Evolutionary conservation across 1,284 basidiomycete species (phyloP), one percentile per base, ranked within the genome.

Genomic region (Pseudomicrostroma phylloplanum): DNA sequence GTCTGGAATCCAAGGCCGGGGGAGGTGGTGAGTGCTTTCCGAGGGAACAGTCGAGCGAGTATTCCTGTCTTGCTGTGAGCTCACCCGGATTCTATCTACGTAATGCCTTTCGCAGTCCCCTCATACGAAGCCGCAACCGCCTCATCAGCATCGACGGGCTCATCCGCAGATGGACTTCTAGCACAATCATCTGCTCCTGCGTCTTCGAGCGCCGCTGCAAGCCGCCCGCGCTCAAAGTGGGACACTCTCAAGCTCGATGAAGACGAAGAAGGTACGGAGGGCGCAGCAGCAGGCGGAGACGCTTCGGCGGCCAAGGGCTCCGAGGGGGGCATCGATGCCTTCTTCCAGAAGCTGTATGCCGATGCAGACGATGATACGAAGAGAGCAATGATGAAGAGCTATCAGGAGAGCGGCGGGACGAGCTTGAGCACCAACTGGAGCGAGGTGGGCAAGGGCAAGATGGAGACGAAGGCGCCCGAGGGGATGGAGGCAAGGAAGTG

Each of bases 341-440:
- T 79, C 55, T 79, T 79, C 66, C 70, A 78, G 54, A 65, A 72
- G 54, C 65, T 79, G 21, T 79, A 77, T 56, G 71, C 73, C 15
- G 71, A 73, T 25, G 76, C 77, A 21, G 71, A 76, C 59, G 67
- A 69, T 40, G 76, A 79, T 43, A 78, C 77, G n/a, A 62, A 66
- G 15, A 60, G 70, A 13, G 77, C 77, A 15, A 79, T 79, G 77
- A 65, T 76, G 53, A 79, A 79, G 63, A 67, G 65, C 54, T 79
- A 73, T 67, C 67, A 70, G 58, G 77, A 79, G 56, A 70, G 67
- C 41, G 71, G 71, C 30, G 77, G 77, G 17, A 79, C 77, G 2
- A 64, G 73, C 1, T 59, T 79, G 15, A 70, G 67, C 49, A 79
- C 76, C 6, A 77, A 79, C 58, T 79, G 77, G 77, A 66, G 60